Evolutionary conservation across 1,139 yeast genomes (phyloP).

Genomic region (Hansenula sp.): DNA sequence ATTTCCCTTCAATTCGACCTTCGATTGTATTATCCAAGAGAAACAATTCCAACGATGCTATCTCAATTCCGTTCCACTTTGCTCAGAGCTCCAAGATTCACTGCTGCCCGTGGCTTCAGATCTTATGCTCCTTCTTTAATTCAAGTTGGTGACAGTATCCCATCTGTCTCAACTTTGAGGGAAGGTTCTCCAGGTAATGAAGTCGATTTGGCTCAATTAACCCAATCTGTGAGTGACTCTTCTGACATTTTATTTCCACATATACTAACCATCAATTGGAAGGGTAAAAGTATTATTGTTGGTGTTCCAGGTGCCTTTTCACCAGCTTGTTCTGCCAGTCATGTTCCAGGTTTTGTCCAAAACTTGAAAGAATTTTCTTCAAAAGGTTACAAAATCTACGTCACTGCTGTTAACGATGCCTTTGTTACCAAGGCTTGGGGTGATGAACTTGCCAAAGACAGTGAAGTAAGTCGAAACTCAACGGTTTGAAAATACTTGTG

Average conservation of each 20-base stretch:
- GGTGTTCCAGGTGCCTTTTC: constrained; percentile 94
- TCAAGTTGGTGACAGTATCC: constrained; percentile 54
- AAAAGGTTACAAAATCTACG: constrained; percentile 62
- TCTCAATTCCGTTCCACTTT: constrained; percentile 1
- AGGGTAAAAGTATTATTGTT: constrained; percentile 52
- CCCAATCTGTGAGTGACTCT: constrained; percentile 26
- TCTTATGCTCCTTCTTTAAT: constrained; percentile 32
- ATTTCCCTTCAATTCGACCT: not conserved
- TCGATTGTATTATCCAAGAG: not conserved
- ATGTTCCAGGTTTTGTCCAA: constrained; percentile 74
- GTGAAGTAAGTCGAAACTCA: constrained; percentile 9
- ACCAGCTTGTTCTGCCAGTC: constrained; percentile 77
- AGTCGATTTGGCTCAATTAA: constrained; percentile 56
- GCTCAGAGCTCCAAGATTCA: not conserved
- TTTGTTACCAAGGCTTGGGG: constrained; percentile 85
- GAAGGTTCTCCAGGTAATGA: constrained; percentile 69
- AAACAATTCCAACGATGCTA: not conserved
- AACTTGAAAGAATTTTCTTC: constrained; percentile 46
- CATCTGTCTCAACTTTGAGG: constrained; percentile 46
- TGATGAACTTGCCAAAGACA: constrained; percentile 23
- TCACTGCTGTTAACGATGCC: constrained; percentile 81
- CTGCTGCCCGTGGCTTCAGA: constrained; percentile 27
- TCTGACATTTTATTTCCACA: not conserved
- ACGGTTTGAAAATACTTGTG: not conserved
- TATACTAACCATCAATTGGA: constrained; percentile 2